Percentiles rank a stretch among this genome's conserved stretches.
These are phyloP conservation scores for Thermothielavioides terrestris DNA, from an alignment of 495 filamentous ascomycete species.

Conservation along the genomic window DNA sequence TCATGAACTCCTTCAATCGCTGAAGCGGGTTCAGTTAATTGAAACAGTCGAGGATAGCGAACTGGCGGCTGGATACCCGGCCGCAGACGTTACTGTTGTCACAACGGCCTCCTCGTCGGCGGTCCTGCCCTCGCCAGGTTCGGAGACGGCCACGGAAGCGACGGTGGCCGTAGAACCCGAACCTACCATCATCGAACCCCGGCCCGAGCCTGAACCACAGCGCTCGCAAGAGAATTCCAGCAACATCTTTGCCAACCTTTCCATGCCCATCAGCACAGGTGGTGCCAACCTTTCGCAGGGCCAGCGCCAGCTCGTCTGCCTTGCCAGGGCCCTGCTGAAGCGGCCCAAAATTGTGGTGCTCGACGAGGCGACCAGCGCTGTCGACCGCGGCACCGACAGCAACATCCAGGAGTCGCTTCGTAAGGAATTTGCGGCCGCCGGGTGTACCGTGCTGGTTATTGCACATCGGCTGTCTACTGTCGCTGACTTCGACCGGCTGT, in stretches of 20 bases:
- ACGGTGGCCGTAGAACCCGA: not conserved
- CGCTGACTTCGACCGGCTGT: conserved; percentile 59
- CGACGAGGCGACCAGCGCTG: conserved; percentile 75
- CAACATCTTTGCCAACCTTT: conserved; percentile 21
- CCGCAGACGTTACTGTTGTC: not conserved
- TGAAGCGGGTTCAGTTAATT: conserved; percentile 17
- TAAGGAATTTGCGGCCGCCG: conserved; percentile 57
- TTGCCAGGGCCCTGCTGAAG: conserved; percentile 61
- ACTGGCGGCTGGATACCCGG: not conserved
- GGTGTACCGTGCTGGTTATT: conserved; percentile 70
- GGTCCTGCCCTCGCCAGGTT: not conserved
- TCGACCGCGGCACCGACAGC: conserved; percentile 65
- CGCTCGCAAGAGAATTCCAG: not conserved
- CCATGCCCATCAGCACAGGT: conserved; percentile 19
- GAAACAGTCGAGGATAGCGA: conserved; percentile 2
- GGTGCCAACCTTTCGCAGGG: conserved; percentile 47
- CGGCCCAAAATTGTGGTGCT: conserved; percentile 73
- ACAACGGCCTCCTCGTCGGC: not conserved
- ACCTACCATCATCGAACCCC: not conserved
- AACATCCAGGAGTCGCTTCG: conserved; percentile 64
- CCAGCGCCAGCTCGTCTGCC: conserved; percentile 60
- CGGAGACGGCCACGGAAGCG: conserved; percentile 5
- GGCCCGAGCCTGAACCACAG: not conserved
- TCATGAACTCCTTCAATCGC: conserved; percentile 22
- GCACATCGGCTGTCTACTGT: conserved; percentile 66